Conservation (phyloP, 2,329 filamentous ascomycete genomes). For the Fusarium keratoplasticum region DNA sequence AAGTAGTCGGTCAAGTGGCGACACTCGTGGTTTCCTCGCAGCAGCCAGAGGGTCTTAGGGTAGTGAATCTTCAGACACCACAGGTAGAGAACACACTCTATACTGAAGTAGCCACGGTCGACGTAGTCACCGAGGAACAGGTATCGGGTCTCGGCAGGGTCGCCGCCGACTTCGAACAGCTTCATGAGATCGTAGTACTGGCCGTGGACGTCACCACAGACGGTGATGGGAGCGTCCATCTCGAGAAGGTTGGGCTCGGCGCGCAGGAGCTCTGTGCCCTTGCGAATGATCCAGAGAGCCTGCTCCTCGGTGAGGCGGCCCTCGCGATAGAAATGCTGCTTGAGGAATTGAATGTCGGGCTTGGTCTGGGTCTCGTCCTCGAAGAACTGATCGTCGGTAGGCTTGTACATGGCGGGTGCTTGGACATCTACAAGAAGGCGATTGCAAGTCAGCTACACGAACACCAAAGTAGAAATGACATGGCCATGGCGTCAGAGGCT, state of each 20-base stretch:
- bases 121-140: conserved; percentile 98
- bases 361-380: conserved; percentile 87
- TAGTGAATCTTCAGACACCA: conserved; percentile 99
- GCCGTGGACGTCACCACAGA: conserved; percentile 97
- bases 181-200: conserved; percentile 99
- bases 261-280: conserved; percentile 87
- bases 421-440: conserved; percentile 80
- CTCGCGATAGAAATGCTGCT: conserved; percentile 98
- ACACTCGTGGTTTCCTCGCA: conserved; percentile 98
- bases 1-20: conserved; percentile 99
- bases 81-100: conserved; percentile 97
- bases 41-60: conserved; percentile 94
- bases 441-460: conserved; percentile 31
- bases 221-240: conserved; percentile 99
- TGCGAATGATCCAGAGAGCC: conserved; percentile 92
- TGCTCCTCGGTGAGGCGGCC: conserved; percentile 97
- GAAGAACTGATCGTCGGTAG: conserved; percentile 94
- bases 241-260: conserved; percentile 95
- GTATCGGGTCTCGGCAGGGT: conserved; percentile 95
- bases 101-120: conserved; percentile 98
- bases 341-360: conserved; percentile 93
- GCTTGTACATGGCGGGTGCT: conserved; percentile 92
- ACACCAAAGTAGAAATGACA: neutral
- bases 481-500: neutral
- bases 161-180: conserved; percentile 97